Percentiles rank a stretch among this genome's conserved stretches.
Evolutionary conservation across 208 protist species (phyloP).

Genomic region (Acanthamoeba healyi): DNA sequence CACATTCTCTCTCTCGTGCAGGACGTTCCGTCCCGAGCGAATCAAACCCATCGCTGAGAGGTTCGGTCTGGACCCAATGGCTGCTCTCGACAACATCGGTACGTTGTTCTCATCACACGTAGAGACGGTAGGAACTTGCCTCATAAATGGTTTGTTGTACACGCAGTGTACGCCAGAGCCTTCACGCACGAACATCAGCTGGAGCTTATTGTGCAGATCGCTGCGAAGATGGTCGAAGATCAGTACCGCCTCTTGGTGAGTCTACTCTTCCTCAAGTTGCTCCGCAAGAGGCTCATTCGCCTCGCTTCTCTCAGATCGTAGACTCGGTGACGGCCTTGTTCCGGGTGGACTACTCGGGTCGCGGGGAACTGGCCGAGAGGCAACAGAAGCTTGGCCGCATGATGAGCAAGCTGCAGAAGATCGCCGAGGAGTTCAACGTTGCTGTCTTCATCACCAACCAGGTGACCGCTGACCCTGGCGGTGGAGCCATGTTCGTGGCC

Average conservation of each 20-base stretch:
- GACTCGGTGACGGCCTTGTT: constrained; percentile 99
- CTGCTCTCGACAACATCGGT: constrained; percentile 97
- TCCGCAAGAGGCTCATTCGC: neutral
- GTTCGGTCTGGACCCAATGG: constrained; percentile 95
- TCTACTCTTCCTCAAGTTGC: neutral
- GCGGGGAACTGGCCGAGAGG: constrained; percentile 97
- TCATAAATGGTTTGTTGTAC: too few species aligned
- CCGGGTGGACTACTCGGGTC: constrained; percentile 96
- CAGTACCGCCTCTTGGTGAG: constrained; percentile 85
- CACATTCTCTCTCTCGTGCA: too few species aligned
- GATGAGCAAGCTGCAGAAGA: constrained; percentile 95
- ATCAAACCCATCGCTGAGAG: constrained; percentile 97
- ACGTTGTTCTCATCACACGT: too few species aligned
- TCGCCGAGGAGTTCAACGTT: constrained; percentile 95
- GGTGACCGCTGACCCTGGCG: constrained; percentile 90
- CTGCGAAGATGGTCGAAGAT: constrained; percentile 88
- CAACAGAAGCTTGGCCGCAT: constrained; percentile 89
- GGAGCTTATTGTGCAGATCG: constrained; percentile 90
- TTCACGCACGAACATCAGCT: constrained; percentile 96
- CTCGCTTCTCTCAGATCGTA: constrained; percentile 90
- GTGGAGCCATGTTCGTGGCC: constrained; percentile 87
- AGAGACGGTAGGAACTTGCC: too few species aligned
- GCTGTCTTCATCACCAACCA: constrained; percentile 91
- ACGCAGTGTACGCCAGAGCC: constrained; percentile 94
- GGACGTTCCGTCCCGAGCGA: constrained; percentile 93